Conservation (phyloP, 306 rosid genomes). For the Pterocarpus santalinus region DNA sequence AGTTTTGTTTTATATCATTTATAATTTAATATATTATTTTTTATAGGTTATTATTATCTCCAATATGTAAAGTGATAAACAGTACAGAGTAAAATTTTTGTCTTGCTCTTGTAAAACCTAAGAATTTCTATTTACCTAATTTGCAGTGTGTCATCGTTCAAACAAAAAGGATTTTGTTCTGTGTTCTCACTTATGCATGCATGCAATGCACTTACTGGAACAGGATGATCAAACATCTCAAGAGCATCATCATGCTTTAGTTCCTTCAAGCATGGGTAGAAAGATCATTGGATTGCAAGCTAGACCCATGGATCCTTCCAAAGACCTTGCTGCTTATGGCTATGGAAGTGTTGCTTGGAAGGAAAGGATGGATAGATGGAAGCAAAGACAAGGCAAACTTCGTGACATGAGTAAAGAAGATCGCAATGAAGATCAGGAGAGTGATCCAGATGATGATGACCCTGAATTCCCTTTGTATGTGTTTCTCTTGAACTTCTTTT, state of each 20-base stretch:
- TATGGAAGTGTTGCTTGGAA: conserved; percentile 81
- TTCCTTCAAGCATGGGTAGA: conserved; percentile 50
- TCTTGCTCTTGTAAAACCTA: too few species aligned
- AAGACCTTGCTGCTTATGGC: conserved; percentile 72
- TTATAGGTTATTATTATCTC: too few species aligned
- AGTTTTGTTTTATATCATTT: too few species aligned
- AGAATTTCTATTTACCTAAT: too few species aligned
- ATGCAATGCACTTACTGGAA: conserved; percentile 36
- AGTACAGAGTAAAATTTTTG: too few species aligned
- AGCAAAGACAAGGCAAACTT: conserved; percentile 54
- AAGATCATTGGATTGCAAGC: conserved; percentile 51
- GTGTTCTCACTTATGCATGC: conserved; percentile 23
- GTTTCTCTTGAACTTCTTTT: neutral
- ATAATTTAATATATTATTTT: too few species aligned
- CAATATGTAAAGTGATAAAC: too few species aligned
- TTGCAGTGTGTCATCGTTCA: too few species aligned
- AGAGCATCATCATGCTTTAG: conserved; percentile 57
- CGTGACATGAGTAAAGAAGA: conserved; percentile 48
- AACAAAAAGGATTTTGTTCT: neutral
- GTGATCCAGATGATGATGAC: conserved; percentile 44
- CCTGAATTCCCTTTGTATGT: conserved; percentile 62
- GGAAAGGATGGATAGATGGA: conserved; percentile 73
- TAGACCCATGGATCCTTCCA: conserved; percentile 75
- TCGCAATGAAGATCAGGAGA: conserved; percentile 37
- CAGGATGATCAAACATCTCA: conserved; percentile 55